Conservation (phyloP, 805 yeast species). For the Yamadazyma phyllophila region DNA sequence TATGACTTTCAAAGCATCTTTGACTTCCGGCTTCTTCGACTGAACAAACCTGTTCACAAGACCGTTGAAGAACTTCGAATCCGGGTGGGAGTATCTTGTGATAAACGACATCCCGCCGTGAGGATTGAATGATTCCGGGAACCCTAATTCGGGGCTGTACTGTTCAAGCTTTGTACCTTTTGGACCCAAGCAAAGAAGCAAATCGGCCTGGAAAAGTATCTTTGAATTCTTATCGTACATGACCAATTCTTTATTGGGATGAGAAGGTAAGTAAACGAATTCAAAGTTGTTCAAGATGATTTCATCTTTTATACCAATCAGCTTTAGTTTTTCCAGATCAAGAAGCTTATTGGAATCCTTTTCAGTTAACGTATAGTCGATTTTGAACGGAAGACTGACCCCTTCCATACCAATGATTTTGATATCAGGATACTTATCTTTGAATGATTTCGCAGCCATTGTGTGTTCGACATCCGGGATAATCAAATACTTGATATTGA, state of each 20-base stretch:
- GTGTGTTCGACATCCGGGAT: constrained; percentile 68
- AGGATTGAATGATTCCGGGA: constrained; percentile 38
- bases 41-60: constrained; percentile 9
- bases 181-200: constrained; percentile 56
- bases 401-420: constrained; percentile 55
- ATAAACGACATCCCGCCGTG: constrained; percentile 43
- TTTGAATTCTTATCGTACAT: constrained; percentile 46
- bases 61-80: constrained; percentile 14
- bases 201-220: constrained; percentile 57
- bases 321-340: constrained; percentile 19
- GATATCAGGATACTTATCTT: constrained; percentile 47
- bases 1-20: constrained; percentile 26
- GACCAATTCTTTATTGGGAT: constrained; percentile 58
- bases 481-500: constrained; percentile 48
- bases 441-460: constrained; percentile 56
- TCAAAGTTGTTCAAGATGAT: constrained; percentile 44
- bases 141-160: constrained; percentile 45
- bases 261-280: constrained; percentile 56
- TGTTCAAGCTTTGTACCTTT: constrained; percentile 41
- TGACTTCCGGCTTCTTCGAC: constrained; percentile 3
- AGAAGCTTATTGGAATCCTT: constrained; percentile 33
- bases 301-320: constrained; percentile 35
- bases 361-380: constrained; percentile 42
- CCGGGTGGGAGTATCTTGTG: constrained; percentile 42
- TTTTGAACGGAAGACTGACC: constrained; percentile 25